phyloP scores from a whole-genome alignment of 2,329 filamentous ascomycete species.

The Ramichloridium luteum region DNA sequence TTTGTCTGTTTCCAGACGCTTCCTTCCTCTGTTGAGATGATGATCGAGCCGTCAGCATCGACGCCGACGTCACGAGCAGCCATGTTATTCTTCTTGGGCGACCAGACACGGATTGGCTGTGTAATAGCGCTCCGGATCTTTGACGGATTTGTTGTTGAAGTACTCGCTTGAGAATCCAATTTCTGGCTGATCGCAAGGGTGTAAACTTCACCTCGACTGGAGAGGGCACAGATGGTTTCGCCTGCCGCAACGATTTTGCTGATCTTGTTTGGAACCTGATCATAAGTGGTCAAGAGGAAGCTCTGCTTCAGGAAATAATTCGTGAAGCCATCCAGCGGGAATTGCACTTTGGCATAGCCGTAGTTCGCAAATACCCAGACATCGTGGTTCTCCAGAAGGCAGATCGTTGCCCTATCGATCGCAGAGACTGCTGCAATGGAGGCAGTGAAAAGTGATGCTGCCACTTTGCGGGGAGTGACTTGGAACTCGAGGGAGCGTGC shows the following conservation, averaged over 20 bases:
- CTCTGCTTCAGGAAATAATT: conserved; percentile 57
- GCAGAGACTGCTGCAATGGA: conserved; percentile 69
- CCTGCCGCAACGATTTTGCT: conserved; percentile 70
- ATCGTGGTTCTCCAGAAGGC: conserved; percentile 72
- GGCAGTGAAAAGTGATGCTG: conserved; percentile 65
- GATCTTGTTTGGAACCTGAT: conserved; percentile 55
- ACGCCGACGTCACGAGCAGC: conserved; percentile 78
- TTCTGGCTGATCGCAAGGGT: conserved; percentile 66
- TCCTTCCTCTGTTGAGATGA: conserved; percentile 82
- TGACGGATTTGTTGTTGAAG: conserved; percentile 81
- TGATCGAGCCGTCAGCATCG: conserved; percentile 86
- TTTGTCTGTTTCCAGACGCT: conserved; percentile 86
- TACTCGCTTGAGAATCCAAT: conserved; percentile 45
- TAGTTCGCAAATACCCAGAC: conserved; percentile 94
- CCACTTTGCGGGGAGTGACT: conserved; percentile 69
- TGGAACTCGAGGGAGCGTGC: conserved; percentile 84
- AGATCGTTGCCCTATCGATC: conserved; percentile 79
- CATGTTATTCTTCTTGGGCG: conserved; percentile 68
- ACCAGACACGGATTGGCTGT: conserved; percentile 73
- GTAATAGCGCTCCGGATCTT: conserved; percentile 80
- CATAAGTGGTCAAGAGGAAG: conserved; percentile 53
- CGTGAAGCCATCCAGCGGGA: conserved; percentile 62
- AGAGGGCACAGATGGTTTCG: conserved; percentile 82
- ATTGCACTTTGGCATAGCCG: conserved; percentile 81
- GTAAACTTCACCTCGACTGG: conserved; percentile 74